phyloP scores from a whole-genome alignment of 208 protist genomes.

The Spongospora subterranea region DNA sequence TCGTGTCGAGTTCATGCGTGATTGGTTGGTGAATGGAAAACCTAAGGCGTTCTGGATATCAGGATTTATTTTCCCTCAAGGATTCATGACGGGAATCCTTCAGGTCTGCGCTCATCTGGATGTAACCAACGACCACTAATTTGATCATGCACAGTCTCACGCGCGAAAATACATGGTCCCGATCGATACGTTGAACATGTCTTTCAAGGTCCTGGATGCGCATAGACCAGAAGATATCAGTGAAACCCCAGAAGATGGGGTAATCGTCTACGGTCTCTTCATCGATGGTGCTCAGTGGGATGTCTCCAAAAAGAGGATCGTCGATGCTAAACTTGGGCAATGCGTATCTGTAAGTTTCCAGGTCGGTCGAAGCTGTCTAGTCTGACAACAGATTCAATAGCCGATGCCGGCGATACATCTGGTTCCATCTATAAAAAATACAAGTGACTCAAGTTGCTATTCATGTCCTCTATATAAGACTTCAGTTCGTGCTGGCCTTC shows the following conservation, averaged over 20 bases:
- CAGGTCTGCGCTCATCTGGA: conserved; percentile 72
- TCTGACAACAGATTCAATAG: conserved; percentile 37
- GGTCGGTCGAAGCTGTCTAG: too few relatives aligned
- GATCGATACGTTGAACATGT: conserved; percentile 93
- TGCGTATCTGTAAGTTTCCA: conserved; percentile 49
- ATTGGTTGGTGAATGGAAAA: conserved; percentile 89
- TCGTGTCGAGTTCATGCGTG: conserved; percentile 88
- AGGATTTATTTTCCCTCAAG: conserved; percentile 97
- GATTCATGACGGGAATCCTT: conserved; percentile 95
- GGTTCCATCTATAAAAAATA: conserved; percentile 85
- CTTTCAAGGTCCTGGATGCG: conserved; percentile 82
- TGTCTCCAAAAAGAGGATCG: conserved; percentile 76
- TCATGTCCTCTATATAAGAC: conserved; percentile 78
- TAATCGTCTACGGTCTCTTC: conserved; percentile 94
- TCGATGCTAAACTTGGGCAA: conserved; percentile 80
- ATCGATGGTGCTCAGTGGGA: conserved; percentile 94
- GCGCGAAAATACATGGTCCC: conserved; percentile 91
- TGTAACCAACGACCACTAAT: conserved; percentile 57
- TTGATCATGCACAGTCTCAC: conserved; percentile 71
- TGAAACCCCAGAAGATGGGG: conserved; percentile 83
- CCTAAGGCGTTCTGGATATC: conserved; percentile 91
- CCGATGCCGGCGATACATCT: conserved; percentile 91
- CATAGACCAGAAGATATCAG: conserved; percentile 74
- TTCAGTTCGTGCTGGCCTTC: conserved; percentile 62
- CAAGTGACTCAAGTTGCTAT: conserved; percentile 78